Conservation (phyloP, 192 early-diverging fungal species). For the Gaertneriomyces semiglobifer region DNA sequence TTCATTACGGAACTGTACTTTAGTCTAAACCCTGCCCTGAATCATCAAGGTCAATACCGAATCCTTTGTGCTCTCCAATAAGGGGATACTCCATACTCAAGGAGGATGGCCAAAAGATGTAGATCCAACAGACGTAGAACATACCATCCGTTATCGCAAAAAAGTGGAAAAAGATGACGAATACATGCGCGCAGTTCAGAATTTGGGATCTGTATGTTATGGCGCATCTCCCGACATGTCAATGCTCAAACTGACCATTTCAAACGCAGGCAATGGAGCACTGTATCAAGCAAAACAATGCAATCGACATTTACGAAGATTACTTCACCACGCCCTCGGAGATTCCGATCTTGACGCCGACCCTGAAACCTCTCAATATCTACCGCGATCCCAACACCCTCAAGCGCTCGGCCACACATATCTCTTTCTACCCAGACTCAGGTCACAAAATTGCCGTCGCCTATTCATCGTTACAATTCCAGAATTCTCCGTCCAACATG, state of each 20-base stretch:
- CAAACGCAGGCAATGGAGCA: constrained; percentile 50
- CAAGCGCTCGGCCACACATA: constrained; percentile 49
- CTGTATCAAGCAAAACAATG: constrained; percentile 65
- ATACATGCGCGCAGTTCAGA: constrained; percentile 52
- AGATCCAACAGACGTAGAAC: constrained; percentile 57
- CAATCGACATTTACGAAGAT: constrained; percentile 66
- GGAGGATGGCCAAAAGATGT: constrained; percentile 68
- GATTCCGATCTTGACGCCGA: constrained; percentile 41
- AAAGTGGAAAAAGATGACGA: constrained; percentile 68
- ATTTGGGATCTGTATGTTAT: constrained; percentile 39
- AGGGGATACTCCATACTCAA: constrained; percentile 54
- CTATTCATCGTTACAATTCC: constrained; percentile 56
- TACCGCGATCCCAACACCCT: constrained; percentile 58
- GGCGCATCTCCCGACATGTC: too few relatives aligned
- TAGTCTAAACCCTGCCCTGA: neutral
- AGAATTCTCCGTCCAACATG: constrained; percentile 52
- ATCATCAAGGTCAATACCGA: constrained; percentile 55
- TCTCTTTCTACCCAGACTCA: constrained; percentile 65
- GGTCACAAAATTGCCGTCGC: constrained; percentile 62
- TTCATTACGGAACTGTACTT: constrained; percentile 9
- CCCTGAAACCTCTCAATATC: constrained; percentile 56
- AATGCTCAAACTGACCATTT: neutral
- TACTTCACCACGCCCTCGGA: constrained; percentile 51
- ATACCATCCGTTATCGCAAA: constrained; percentile 60
- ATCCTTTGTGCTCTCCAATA: constrained; percentile 43